Evolutionary conservation across 1,139 yeast species (phyloP), one percentile per base, ranked within the genome.

Genomic region (Sugiyamaella pinicola): DNA sequence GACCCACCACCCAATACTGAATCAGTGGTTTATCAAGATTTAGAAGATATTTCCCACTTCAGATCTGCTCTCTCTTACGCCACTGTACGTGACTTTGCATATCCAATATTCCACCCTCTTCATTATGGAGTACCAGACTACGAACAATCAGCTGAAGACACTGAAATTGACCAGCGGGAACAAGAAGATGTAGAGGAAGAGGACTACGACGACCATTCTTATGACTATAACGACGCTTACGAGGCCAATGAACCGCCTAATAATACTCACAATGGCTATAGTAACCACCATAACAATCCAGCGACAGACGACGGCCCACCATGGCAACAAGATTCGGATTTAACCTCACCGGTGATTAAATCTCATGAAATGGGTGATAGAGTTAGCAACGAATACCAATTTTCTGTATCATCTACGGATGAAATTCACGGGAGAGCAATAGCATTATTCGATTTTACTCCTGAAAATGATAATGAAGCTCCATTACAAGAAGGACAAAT

Each of bases 391-490:
- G 69, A 66, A 44, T 62, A 61, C 49, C 68, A 67, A 47, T 61
- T 69, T 28, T 69, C 76, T 1, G 68, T 59, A 3, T 58, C 65
- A 0, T 62, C 67, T 18, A 64, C 63, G 9, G 75, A 74, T 55
- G 81, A 75, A 57, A 70, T 81, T 40, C 78, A 79, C 56, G 80
- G 81, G 47, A 77, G 81, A 55, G 96, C 96, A 1, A 73, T 91
- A 22, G 98, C 98, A 1, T 69, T 95, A 51, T 93, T 90, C 69
- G 95, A 91, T 63, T 93, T 93, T 67, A 77, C 74, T 29, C 96
- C 99, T 0, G 98, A 93, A 67, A 93, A 93, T 69, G 96, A 89
- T 62, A 93, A 93, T 68, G 99, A 93, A 64, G 83, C 91, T 50
- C 82, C 80, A 12, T 73, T 93, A 39, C 70, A 69, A 7, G 96